These are phyloP conservation scores for Jaltomata sinuosa DNA, from an alignment of 257 asterid genomes.

Conservation along the genomic window DNA sequence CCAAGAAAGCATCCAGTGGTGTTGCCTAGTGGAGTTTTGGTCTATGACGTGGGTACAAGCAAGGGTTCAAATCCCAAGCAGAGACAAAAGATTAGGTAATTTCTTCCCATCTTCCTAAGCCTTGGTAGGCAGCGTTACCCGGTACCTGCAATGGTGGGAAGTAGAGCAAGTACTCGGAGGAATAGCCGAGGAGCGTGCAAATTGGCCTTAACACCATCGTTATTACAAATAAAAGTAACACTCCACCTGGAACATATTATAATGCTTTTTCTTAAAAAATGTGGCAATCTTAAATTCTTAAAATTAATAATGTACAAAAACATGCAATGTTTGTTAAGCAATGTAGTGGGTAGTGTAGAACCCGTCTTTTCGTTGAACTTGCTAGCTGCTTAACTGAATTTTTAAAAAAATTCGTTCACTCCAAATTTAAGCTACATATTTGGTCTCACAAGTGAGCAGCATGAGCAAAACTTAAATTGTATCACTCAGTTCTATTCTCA, in stretches of 20 bases:
- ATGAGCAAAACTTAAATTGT: not conserved
- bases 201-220: not conserved
- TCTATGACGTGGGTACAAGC: not conserved
- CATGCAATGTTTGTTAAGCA: not conserved
- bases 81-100: not conserved
- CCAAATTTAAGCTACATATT: constrained; percentile 2
- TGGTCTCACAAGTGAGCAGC: constrained; percentile 1
- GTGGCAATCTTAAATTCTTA: no score
- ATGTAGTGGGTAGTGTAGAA: not conserved
- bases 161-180: not conserved
- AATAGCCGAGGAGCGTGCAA: not conserved
- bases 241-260: not conserved
- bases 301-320: no score
- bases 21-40: not conserved
- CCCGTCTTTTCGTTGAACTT: not conserved
- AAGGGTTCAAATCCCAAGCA: not conserved
- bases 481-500: not conserved
- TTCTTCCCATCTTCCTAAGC: not conserved
- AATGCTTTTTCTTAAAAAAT: not conserved
- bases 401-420: not conserved
- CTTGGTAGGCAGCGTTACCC: not conserved
- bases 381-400: not conserved
- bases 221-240: no score
- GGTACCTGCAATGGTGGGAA: not conserved
- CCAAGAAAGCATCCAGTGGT: not conserved